Evolutionary conservation across 306 rosid genomes (phyloP).

Genomic region (Medicago ruthenica): DNA sequence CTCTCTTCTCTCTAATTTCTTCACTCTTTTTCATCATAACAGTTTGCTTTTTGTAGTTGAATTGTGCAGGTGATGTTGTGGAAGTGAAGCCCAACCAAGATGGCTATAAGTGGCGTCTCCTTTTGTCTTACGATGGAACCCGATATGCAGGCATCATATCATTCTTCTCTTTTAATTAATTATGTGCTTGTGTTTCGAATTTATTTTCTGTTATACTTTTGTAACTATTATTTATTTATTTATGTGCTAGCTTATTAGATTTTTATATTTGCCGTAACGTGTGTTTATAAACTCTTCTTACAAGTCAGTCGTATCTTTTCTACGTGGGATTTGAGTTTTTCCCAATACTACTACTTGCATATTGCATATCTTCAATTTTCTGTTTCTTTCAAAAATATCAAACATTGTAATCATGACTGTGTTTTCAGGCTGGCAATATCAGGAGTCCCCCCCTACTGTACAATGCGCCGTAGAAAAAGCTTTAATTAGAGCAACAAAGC

Average conservation of each 20-base stretch:
- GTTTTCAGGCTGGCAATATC: conserved; percentile 93
- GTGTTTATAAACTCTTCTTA: too few species aligned
- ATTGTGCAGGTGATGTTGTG: conserved; percentile 15
- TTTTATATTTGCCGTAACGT: too few species aligned
- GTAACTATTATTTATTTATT: too few species aligned
- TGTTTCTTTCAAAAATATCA: neutral
- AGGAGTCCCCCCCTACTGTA: conserved; percentile 86
- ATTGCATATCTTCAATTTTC: neutral
- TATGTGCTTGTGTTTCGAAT: too few species aligned
- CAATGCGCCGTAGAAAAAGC: conserved; percentile 80
- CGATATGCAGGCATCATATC: conserved; percentile 65
- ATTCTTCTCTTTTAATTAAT: conserved; percentile 15
- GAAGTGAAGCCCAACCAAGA: conserved; percentile 43
- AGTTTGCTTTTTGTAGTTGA: conserved; percentile 39
- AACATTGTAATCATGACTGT: neutral
- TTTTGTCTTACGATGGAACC: conserved; percentile 86
- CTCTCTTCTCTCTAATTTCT: neutral
- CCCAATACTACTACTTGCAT: neutral
- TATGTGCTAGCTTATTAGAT: neutral
- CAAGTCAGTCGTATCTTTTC: too few species aligned
- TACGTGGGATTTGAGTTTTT: too few species aligned
- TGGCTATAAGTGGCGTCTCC: conserved; percentile 78
- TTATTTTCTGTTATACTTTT: neutral
- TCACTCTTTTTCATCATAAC: neutral
- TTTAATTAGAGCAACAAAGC: conserved; percentile 69